These are phyloP conservation scores for Candida neerlandica DNA, from an alignment of 1,139 yeast genomes.

Conservation along the genomic window DNA sequence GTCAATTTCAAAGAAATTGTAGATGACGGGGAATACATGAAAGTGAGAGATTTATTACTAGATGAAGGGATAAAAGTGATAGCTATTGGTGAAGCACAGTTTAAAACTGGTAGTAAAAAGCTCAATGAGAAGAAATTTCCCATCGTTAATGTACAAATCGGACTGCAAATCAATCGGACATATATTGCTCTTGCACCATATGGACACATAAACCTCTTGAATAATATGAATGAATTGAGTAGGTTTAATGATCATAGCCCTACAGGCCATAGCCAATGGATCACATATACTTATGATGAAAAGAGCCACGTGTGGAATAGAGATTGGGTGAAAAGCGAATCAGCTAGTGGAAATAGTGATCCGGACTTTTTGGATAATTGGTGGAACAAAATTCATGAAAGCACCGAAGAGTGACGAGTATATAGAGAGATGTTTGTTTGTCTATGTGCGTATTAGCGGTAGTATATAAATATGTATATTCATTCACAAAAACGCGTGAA, in stretches of 20 bases:
- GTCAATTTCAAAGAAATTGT: neutral
- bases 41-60: neutral
- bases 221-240: neutral
- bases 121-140: neutral
- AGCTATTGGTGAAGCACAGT: constrained; percentile 1
- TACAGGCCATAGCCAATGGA: constrained; percentile 2
- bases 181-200: neutral
- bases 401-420: neutral
- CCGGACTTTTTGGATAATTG: neutral
- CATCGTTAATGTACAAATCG: neutral
- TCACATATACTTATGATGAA: neutral
- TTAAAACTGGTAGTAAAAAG: neutral
- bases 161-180: neutral
- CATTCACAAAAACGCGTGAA: constrained; percentile 1
- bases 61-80: neutral
- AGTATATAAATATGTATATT: no score
- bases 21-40: neutral
- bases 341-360: neutral
- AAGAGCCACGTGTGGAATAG: neutral
- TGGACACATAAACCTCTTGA: neutral
- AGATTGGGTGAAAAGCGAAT: constrained; percentile 1
- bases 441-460: neutral
- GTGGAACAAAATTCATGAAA: neutral
- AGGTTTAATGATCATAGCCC: neutral
- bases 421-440: neutral